Conservation (phyloP, 2,329 filamentous ascomycete genomes). For the Arthrocladium fulminans region DNA sequence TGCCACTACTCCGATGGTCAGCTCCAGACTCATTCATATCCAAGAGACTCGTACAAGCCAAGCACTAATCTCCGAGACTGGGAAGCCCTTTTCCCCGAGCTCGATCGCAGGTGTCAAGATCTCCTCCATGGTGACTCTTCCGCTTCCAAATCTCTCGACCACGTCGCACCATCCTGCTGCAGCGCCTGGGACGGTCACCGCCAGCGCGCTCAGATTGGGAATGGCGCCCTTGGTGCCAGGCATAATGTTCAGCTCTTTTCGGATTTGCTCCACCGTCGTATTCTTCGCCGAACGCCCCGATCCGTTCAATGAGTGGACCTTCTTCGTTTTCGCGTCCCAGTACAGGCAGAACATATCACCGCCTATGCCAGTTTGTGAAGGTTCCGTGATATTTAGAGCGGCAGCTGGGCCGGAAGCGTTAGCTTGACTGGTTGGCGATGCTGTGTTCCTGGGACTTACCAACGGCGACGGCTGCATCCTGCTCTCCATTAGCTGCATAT, state of each 20-base stretch:
- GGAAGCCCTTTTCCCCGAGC: slow-evolving; percentile 79
- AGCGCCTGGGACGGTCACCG: slow-evolving; percentile 81
- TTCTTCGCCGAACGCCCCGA: slow-evolving; percentile 73
- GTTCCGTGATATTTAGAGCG: slow-evolving; percentile 86
- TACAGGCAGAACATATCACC: slow-evolving; percentile 96
- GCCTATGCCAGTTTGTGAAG: slow-evolving; percentile 85
- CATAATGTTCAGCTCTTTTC: slow-evolving; percentile 59
- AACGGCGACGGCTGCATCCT: slow-evolving; percentile 10
- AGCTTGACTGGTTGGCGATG: slow-evolving; percentile 1
- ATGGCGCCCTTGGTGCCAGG: slow-evolving; percentile 42
- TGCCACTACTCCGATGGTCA: slow-evolving; percentile 55
- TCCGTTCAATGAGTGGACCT: slow-evolving; percentile 80
- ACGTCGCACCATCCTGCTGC: slow-evolving; percentile 90
- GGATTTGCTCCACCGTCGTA: slow-evolving; percentile 60
- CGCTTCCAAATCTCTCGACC: slow-evolving; percentile 79
- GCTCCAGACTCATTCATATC: not conserved
- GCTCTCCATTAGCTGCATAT: not conserved
- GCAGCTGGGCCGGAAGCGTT: slow-evolving; percentile 53
- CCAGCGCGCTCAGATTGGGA: slow-evolving; percentile 55
- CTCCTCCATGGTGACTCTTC: slow-evolving; percentile 65
- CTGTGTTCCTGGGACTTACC: slow-evolving; percentile 1
- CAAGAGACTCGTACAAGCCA: slow-evolving; percentile 48
- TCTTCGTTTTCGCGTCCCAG: slow-evolving; percentile 74
- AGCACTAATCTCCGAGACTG: slow-evolving; percentile 72
- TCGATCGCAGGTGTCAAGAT: slow-evolving; percentile 75